A percentile compares a stretch with the other conserved stretches of the same genome.
phyloP scores from a whole-genome alignment of 2,329 filamentous ascomycete species.

The Cryphonectria japonica region DNA sequence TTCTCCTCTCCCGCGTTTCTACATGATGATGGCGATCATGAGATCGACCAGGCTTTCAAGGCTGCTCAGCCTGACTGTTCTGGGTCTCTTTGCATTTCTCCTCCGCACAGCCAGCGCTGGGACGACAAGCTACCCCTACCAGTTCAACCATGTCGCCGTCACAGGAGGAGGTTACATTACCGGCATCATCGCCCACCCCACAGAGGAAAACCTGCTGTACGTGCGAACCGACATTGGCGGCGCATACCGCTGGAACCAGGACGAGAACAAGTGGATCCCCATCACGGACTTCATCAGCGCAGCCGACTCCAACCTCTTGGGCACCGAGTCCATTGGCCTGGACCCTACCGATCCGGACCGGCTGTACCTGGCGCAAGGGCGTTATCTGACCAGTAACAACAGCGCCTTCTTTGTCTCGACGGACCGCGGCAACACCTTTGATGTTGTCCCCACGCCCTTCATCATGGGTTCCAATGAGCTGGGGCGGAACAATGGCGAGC shows the following conservation, averaged over 20 bases:
- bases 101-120: neutral
- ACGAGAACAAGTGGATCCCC: conserved; percentile 19
- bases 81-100: neutral
- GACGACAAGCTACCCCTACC: conserved; percentile 15
- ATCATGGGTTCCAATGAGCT: conserved; percentile 22
- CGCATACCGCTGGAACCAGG: conserved; percentile 11
- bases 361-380: conserved; percentile 19
- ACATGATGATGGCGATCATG: neutral
- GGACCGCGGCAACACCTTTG: conserved; percentile 16
- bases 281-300: conserved; percentile 18
- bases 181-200: conserved; percentile 17
- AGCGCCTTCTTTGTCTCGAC: conserved; percentile 19
- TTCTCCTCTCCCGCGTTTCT: neutral
- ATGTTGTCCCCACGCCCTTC: conserved; percentile 11
- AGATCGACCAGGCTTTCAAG: neutral
- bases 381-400: conserved; percentile 20
- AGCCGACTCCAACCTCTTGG: conserved; percentile 12
- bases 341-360: conserved; percentile 13
- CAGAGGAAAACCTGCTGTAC: conserved; percentile 9
- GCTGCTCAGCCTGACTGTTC: neutral
- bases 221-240: conserved; percentile 19
- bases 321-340: conserved; percentile 15
- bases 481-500: conserved; percentile 22
- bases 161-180: conserved; percentile 20
- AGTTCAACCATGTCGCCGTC: conserved; percentile 19